Percentiles rank a stretch among this genome's conserved stretches.
These are phyloP conservation scores for Eucommia ulmoides DNA, from an alignment of 257 asterid genomes.

Conservation along the genomic window DNA sequence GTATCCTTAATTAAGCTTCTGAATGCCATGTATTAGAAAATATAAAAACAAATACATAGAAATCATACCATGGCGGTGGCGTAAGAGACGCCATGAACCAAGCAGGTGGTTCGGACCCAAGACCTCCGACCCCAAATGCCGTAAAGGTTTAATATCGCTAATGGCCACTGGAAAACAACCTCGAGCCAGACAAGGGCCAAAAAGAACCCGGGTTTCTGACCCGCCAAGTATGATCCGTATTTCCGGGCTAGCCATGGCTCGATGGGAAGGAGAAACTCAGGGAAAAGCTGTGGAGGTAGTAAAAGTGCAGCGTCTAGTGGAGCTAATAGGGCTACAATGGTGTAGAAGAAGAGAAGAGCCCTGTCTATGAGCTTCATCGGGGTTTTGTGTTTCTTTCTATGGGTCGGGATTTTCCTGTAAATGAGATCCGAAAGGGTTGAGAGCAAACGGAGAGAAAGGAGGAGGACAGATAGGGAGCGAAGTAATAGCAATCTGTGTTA, in stretches of 20 bases:
- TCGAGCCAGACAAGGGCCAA: constrained; percentile 73
- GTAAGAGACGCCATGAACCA: constrained; percentile 67
- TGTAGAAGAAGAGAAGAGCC: constrained; percentile 50
- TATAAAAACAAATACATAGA: too few species aligned
- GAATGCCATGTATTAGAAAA: too few species aligned
- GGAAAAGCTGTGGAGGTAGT: constrained; percentile 48
- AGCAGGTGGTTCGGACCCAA: constrained; percentile 73
- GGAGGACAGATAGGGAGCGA: too few species aligned
- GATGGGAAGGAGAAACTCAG: constrained; percentile 45
- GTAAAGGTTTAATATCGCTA: constrained; percentile 42
- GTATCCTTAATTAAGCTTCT: too few species aligned
- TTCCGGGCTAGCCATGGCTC: constrained; percentile 50
- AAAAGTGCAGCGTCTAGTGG: constrained; percentile 70
- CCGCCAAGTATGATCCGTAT: constrained; percentile 52
- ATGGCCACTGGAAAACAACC: constrained; percentile 84
- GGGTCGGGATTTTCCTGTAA: too few species aligned
- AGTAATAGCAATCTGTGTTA: too few species aligned
- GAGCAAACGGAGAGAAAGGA: too few species aligned
- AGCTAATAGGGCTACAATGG: constrained; percentile 48
- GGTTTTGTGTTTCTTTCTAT: too few species aligned
- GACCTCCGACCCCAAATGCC: constrained; percentile 59
- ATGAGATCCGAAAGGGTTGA: too few species aligned
- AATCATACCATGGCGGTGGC: constrained; percentile 61
- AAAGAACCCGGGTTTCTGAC: constrained; percentile 75
- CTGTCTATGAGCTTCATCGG: constrained; percentile 41